Percentiles rank a stretch among this genome's conserved stretches.
Conservation (phyloP, 495 filamentous ascomycete genomes). For the Aspergillus cristatus region DNA sequence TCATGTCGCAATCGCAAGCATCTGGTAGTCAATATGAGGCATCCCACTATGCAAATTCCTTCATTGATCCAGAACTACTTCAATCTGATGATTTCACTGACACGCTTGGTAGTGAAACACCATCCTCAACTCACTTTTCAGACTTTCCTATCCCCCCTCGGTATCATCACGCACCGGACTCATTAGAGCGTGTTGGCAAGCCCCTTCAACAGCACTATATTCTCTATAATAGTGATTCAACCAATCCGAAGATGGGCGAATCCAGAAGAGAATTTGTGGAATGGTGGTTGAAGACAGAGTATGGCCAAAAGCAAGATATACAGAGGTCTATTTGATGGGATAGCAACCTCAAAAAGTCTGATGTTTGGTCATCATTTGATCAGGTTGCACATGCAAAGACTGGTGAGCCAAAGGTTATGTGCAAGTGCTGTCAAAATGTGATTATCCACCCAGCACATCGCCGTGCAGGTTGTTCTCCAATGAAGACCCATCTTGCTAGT, state of each 20-base stretch:
- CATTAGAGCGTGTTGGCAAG: no score
- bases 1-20: no score
- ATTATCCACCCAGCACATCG: slow-evolving; percentile 1
- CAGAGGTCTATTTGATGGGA: slow-evolving; percentile 1
- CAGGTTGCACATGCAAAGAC: slow-evolving; percentile 6
- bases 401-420: slow-evolving; percentile 9
- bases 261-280: slow-evolving; percentile 4
- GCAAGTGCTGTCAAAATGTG: not conserved
- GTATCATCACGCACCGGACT: no score
- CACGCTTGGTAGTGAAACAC: no score
- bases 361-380: slow-evolving; percentile 5
- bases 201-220: no score
- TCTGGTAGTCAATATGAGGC: no score
- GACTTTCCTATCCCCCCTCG: no score
- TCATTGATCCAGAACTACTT: no score
- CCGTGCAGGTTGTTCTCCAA: not conserved
- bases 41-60: no score
- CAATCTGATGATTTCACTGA: no score
- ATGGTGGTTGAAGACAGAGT: slow-evolving; percentile 6
- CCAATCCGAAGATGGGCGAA: no score
- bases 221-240: slow-evolving; percentile 3
- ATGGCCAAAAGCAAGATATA: not conserved
- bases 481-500: not conserved
- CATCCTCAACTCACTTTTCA: no score
- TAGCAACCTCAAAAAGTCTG: not conserved